Percentiles rank a stretch among this genome's conserved stretches.
These are phyloP conservation scores for Boechera divaricarpa DNA, from an alignment of 345 rosid genomes.

Conservation along the genomic window DNA sequence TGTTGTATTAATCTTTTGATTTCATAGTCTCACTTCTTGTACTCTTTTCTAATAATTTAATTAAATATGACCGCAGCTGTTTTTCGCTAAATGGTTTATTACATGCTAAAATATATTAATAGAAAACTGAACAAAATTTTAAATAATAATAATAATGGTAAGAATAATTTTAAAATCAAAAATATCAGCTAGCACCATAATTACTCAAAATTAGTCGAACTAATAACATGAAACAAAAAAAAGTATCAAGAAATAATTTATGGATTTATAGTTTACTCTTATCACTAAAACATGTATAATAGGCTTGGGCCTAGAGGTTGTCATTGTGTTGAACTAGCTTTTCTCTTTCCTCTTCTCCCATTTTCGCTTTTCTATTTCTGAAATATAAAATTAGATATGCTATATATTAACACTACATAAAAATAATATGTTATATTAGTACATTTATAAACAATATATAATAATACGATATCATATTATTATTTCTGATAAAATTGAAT, in stretches of 20 bases:
- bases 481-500: neutral
- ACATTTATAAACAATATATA: too few species aligned
- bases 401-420: too few species aligned
- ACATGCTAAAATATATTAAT: neutral
- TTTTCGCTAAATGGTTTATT: neutral
- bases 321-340: too few species aligned
- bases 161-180: neutral
- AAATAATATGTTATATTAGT: too few species aligned
- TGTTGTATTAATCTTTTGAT: slow-evolving; percentile 14
- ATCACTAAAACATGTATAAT: too few species aligned
- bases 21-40: slow-evolving; percentile 19
- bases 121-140: neutral
- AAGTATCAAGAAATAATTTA: neutral
- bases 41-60: slow-evolving; percentile 13
- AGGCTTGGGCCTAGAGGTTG: too few species aligned
- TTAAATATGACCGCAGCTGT: neutral
- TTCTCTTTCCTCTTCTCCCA: too few species aligned
- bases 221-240: neutral
- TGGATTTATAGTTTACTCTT: neutral
- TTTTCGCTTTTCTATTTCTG: too few species aligned
- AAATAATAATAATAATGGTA: neutral
- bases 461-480: neutral
- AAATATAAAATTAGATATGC: too few species aligned
- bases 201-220: neutral
- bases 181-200: neutral